Conservation (phyloP, 2,329 filamentous ascomycete genomes). For the Pseudogymnoascus verrucosus region DNA sequence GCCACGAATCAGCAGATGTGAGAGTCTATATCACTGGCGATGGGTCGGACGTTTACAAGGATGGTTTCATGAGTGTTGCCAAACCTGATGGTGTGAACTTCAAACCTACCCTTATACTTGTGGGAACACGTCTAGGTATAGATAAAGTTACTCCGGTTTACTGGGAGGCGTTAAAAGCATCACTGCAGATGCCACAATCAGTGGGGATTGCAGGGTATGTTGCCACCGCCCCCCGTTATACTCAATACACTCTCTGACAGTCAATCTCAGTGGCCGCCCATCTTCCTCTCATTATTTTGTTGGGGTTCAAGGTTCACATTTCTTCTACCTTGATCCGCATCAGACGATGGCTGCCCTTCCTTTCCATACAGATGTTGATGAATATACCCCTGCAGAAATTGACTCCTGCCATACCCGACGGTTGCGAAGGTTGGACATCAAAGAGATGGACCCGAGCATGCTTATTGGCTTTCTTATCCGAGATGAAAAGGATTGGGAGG, state of each 20-base stretch:
- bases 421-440: conserved; percentile 71
- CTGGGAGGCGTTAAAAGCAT: conserved; percentile 82
- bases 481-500: conserved; percentile 72
- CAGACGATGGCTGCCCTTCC: conserved; percentile 70
- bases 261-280: conserved; percentile 64
- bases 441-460: conserved; percentile 98
- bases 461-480: conserved; percentile 85
- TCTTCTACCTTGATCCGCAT: conserved; percentile 96
- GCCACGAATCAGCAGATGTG: conserved; percentile 52
- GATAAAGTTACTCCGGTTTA: conserved; percentile 93
- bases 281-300: conserved; percentile 71
- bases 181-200: conserved; percentile 83
- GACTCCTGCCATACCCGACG: conserved; percentile 81
- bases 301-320: conserved; percentile 62
- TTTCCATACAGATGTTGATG: conserved; percentile 45
- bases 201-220: conserved; percentile 87
- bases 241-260: conserved; percentile 8
- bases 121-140: conserved; percentile 84
- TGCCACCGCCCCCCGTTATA: conserved; percentile 11
- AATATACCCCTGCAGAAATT: conserved; percentile 65
- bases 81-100: conserved; percentile 58
- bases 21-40: conserved; percentile 86
- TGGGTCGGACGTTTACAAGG: conserved; percentile 86
- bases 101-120: conserved; percentile 76
- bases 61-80: conserved; percentile 73